A percentile compares a stretch with the other conserved stretches of the same genome.
Conservation (phyloP, 2,329 filamentous ascomycete genomes). For the Paecilomyces formosus region DNA sequence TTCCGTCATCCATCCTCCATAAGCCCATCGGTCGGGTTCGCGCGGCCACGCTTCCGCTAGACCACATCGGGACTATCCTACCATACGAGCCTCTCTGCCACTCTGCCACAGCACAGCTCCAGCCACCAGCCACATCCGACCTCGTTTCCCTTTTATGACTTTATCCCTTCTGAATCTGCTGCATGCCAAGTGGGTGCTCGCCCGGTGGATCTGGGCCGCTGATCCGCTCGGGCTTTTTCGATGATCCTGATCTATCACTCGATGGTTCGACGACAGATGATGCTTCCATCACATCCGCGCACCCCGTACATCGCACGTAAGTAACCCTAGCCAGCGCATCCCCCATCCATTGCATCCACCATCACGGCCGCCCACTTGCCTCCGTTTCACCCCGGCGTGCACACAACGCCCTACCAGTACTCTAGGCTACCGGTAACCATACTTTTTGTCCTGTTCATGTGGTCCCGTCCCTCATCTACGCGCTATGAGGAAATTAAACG, state of each 20-base stretch:
- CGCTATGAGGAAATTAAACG: neutral
- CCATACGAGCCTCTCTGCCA: too few relatives aligned
- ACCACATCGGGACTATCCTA: too few relatives aligned
- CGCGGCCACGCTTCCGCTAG: too few relatives aligned
- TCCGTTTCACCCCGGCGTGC: neutral
- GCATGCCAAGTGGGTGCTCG: conserved; percentile 14
- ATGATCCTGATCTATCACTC: conserved; percentile 20
- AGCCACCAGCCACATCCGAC: conserved; percentile 7
- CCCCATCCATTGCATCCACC: neutral
- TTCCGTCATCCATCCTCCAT: neutral
- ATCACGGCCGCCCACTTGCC: neutral
- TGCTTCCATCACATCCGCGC: neutral
- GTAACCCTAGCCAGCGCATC: neutral
- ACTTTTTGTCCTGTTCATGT: neutral
- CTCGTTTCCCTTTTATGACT: neutral
- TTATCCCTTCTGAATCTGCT: too few relatives aligned
- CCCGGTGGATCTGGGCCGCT: conserved; percentile 14
- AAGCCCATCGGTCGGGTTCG: too few relatives aligned
- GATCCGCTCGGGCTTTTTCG: conserved; percentile 15
- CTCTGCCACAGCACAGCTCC: conserved; percentile 4
- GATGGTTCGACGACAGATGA: neutral
- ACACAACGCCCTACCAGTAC: neutral
- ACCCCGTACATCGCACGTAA: neutral
- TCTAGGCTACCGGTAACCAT: neutral
- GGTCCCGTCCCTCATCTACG: neutral